Percentiles rank a stretch among this genome's conserved stretches.
Conservation (phyloP, 768 basidiomycete species). For the Rhodotorula paludigena region DNA sequence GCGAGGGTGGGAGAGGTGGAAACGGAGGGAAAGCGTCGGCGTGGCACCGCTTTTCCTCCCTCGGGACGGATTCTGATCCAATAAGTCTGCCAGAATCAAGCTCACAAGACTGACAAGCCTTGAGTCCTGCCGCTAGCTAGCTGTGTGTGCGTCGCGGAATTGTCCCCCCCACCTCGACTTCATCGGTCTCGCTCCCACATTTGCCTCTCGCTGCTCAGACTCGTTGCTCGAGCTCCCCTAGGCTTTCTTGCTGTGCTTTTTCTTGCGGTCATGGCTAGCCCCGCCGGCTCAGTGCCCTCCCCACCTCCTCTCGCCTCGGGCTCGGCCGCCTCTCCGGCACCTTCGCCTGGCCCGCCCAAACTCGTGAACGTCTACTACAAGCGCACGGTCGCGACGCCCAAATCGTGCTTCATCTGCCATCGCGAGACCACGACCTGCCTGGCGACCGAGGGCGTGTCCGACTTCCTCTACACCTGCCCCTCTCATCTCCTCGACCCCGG, state of each 20-base stretch:
- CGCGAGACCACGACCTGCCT: constrained; percentile 28
- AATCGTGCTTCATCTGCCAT: constrained; percentile 27
- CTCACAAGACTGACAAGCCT: no score
- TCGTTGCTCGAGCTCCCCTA: no score
- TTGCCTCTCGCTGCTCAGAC: no score
- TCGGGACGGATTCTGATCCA: no score
- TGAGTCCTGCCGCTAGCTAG: no score
- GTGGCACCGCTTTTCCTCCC: no score
- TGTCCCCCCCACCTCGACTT: no score
- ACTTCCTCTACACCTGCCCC: constrained; percentile 81
- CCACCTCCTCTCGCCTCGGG: neutral
- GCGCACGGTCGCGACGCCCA: constrained; percentile 14
- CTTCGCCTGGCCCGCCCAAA: constrained; percentile 9
- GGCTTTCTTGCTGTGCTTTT: no score
- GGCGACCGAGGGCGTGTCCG: constrained; percentile 72
- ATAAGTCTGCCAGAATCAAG: no score
- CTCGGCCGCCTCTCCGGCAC: neutral
- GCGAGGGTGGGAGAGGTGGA: neutral
- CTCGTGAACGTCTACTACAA: constrained; percentile 28
- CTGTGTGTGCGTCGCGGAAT: no score
- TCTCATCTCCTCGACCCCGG: constrained; percentile 73
- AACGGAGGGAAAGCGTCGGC: neutral
- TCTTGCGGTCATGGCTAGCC: neutral
- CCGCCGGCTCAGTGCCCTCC: neutral
- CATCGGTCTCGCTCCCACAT: no score